These are phyloP conservation scores for Curvularia verruculosa DNA, from an alignment of 2,329 filamentous ascomycete species.

Conservation along the genomic window DNA sequence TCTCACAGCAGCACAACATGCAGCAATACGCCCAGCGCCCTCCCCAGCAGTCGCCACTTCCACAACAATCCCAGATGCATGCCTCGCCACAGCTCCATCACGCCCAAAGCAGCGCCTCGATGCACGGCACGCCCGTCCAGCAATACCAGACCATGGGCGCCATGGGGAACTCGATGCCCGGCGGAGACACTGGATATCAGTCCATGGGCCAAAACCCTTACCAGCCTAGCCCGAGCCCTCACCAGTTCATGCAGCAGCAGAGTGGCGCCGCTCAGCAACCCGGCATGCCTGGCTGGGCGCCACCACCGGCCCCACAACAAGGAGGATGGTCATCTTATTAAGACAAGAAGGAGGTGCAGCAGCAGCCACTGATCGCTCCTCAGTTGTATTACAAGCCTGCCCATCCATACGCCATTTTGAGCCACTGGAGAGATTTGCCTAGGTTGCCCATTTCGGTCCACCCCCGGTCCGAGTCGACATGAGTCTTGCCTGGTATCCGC, in stretches of 20 bases:
- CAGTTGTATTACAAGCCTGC: background rate
- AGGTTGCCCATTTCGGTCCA: background rate
- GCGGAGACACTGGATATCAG: conserved; percentile 48
- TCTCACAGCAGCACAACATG: conserved; percentile 55
- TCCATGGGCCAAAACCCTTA: conserved; percentile 58
- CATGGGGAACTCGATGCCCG: conserved; percentile 44
- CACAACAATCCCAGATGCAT: conserved; percentile 58
- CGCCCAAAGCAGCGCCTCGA: conserved; percentile 50
- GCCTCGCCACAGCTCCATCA: conserved; percentile 57
- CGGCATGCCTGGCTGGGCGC: conserved; percentile 60
- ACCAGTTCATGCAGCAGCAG: conserved; percentile 55
- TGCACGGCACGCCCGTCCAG: conserved; percentile 53
- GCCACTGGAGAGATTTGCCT: background rate
- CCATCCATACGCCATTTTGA: background rate
- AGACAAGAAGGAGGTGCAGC: too few relatives aligned
- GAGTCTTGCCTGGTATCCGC: background rate
- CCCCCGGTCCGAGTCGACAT: conserved; percentile 1
- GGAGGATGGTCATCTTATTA: conserved; percentile 51
- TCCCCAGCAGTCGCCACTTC: conserved; percentile 52
- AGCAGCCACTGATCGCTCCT: background rate
- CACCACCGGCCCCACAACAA: conserved; percentile 46
- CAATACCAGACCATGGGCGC: conserved; percentile 55
- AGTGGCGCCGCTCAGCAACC: conserved; percentile 54
- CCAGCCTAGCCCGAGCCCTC: conserved; percentile 55
- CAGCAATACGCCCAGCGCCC: conserved; percentile 53